These are phyloP conservation scores for Lactifluus volemus DNA, from an alignment of 768 basidiomycete genomes.

Conservation along the genomic window DNA sequence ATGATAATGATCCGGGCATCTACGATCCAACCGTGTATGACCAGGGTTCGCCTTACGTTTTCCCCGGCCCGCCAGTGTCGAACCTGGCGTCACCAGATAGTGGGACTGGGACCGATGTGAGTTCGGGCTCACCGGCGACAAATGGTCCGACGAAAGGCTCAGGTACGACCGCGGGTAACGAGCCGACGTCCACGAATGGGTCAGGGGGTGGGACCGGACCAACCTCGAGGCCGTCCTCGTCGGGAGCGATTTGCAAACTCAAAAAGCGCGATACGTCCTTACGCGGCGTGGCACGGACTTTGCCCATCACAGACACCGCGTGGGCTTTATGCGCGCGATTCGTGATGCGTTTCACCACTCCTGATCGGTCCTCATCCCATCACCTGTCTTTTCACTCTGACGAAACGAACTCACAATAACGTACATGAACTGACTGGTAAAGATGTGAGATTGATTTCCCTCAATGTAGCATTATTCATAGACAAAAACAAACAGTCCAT, in stretches of 20 bases:
- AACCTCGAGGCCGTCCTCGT: not conserved
- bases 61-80: conserved; percentile 18
- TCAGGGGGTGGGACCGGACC: not conserved
- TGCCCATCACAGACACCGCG: not conserved
- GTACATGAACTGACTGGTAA: not conserved
- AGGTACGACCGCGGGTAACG: not conserved
- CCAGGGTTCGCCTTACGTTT: not conserved
- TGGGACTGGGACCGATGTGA: not conserved
- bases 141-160: not conserved
- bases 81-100: conserved; percentile 13
- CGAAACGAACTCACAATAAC: not conserved
- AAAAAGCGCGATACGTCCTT: not conserved
- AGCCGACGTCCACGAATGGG: not conserved
- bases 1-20: conserved; percentile 62
- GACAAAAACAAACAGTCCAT: not conserved
- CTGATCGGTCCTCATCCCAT: not conserved
- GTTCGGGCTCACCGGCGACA: not conserved
- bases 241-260: conserved; percentile 1
- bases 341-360: conserved; percentile 1
- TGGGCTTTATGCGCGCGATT: conserved; percentile 6
- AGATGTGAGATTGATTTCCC: not conserved
- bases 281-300: not conserved
- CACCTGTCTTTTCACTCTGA: not conserved
- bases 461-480: not conserved
- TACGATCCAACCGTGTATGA: conserved; percentile 36